Evolutionary conservation across 176 grass and related monocot species (phyloP).

Genomic region (Triticum turgidum): DNA sequence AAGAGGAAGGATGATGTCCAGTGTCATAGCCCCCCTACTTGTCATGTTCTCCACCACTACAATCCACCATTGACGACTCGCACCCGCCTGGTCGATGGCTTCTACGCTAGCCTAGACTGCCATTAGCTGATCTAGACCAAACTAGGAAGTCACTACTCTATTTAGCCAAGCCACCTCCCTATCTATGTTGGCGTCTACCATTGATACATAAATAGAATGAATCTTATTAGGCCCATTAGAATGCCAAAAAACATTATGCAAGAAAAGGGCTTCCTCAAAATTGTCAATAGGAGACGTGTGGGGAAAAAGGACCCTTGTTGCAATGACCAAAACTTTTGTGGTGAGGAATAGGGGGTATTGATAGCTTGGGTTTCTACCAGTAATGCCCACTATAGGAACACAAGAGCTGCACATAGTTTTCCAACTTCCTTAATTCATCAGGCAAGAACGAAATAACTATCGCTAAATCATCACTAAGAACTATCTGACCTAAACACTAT

Average conservation of each 20-base stretch:
- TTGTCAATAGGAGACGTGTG: background rate
- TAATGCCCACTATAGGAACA: background rate
- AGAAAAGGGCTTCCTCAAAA: background rate
- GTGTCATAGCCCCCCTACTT: background rate
- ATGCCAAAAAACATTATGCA: background rate
- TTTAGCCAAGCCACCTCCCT: background rate
- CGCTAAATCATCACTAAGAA: background rate
- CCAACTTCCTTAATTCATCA: background rate
- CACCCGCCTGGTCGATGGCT: background rate
- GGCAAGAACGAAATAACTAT: background rate
- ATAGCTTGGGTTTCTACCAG: background rate
- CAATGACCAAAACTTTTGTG: background rate
- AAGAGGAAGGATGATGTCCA: background rate
- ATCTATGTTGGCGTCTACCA: background rate
- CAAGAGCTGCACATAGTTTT: background rate
- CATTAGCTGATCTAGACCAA: background rate
- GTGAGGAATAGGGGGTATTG: background rate
- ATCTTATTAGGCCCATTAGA: background rate
- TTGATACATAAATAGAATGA: too few species aligned
- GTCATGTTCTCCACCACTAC: background rate
- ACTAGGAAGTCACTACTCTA: background rate
- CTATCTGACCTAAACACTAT: background rate
- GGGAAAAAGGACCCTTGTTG: background rate
- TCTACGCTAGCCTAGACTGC: background rate
- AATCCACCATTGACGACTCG: too few species aligned